Base-by-base conservation (phyloP, 2,329 filamentous ascomycete genomes). In the Ceratocystis lukuohia region DNA sequence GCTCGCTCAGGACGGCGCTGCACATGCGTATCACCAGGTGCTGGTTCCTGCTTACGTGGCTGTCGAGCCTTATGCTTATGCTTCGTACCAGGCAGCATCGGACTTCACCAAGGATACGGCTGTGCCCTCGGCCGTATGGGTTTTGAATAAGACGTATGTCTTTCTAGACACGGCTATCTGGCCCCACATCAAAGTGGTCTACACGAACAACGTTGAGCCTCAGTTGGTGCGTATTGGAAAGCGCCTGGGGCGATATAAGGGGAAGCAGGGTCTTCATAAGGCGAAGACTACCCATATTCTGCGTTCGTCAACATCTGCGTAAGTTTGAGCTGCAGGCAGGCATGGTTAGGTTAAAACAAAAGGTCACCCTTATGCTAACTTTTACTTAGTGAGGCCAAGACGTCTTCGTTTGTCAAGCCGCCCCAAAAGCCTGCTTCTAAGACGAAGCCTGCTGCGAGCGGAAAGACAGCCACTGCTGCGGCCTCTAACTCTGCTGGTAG, bases 211-310 rank as follows among this genome's bases (percentile, higher is more conserved):
- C 71, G 92, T 99, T 2, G 92, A 97, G 77, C 95, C 95, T 15
- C 95, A 99, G 75, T 81, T 99, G 15, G 84, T 93, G 66, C 90
- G 91, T 71, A 97, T 99, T 72, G 89, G 90, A 12, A 88, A 96
- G 77, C 86, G 92, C 59, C 82, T 99, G 10, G 92, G 91, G 50
- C 81, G 88, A 61, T 89, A 91, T 75, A 86, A 80, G 70, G 81
- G 83, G 22, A 78, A 75, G 67, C 70, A 71, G 41, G 78, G 76
- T 70, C 37, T 61, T 69, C 61, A 76, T 62, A 75, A 75, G 68
- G 71, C 71, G 5, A 75, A 74, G 69, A 71, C 68, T 48, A 71
- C 64, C 6, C 64, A 68, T n/a, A 59, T 70, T 5, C 65, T 71
- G 15, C 72, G 72, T 4, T 67, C 71, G 33, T 69, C 73, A 8